phyloP scores from a whole-genome alignment of 2,329 filamentous ascomycete species.

The Aspergillus ustus region DNA sequence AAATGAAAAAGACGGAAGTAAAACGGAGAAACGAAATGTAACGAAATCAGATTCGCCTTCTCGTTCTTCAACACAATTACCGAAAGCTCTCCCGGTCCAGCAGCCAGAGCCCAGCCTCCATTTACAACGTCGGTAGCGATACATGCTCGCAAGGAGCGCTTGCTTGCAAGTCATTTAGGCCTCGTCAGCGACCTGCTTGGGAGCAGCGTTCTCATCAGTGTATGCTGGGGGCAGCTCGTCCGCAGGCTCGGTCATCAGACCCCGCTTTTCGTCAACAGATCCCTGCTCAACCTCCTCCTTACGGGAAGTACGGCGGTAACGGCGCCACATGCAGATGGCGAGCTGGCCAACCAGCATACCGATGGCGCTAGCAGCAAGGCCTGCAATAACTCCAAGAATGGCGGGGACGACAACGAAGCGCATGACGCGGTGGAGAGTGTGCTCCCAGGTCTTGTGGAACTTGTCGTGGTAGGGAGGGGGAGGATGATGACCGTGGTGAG shows the following conservation, averaged over 20 bases:
- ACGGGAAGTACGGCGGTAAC: conserved; percentile 39
- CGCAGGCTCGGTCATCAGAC: conserved; percentile 39
- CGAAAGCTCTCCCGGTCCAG: conserved; percentile 15
- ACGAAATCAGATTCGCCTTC: not conserved
- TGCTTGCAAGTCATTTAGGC: conserved; percentile 28
- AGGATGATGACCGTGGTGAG: conserved; percentile 7
- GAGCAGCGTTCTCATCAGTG: conserved; percentile 32
- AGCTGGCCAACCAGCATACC: conserved; percentile 54
- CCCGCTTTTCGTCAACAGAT: conserved; percentile 48
- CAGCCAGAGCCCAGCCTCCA: conserved; percentile 7
- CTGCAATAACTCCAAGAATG: conserved; percentile 51
- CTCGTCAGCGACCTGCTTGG: conserved; percentile 34
- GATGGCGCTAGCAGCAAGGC: conserved; percentile 50
- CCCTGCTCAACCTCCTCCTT: conserved; percentile 40
- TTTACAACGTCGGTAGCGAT: not conserved
- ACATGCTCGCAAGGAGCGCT: not conserved
- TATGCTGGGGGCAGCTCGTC: conserved; percentile 45
- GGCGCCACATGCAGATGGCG: conserved; percentile 51
- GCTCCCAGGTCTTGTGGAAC: conserved; percentile 42
- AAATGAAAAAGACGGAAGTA: conserved; percentile 1
- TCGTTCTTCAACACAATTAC: conserved; percentile 4
- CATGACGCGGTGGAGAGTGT: conserved; percentile 45
- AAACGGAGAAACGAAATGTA: conserved; percentile 6
- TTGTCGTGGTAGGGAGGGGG: conserved; percentile 36
- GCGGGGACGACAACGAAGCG: conserved; percentile 52